Conservation (phyloP, 305 asterid species). For the Fraxinus angustifolia region DNA sequence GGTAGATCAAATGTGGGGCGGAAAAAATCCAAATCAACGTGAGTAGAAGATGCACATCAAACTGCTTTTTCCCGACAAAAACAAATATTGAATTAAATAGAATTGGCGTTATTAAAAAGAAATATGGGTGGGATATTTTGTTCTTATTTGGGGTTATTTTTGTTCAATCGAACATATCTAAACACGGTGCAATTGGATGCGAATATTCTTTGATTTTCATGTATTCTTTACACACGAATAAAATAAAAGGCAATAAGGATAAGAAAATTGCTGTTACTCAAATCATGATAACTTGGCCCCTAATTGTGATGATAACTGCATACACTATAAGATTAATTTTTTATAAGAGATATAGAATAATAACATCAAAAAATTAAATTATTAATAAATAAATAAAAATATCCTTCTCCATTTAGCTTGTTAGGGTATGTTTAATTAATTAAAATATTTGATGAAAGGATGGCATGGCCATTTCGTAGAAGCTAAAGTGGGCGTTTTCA, state of each 20-base stretch:
- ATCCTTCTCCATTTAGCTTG: background rate
- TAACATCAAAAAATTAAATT: background rate
- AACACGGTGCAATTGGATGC: background rate
- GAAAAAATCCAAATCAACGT: background rate
- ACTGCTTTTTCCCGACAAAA: background rate
- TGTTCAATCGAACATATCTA: background rate
- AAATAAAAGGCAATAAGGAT: background rate
- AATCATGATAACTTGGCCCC: background rate
- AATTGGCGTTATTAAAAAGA: background rate
- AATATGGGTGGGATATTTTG: background rate
- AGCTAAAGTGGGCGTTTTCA: background rate
- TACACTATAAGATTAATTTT: background rate
- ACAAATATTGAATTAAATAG: background rate
- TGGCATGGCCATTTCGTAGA: background rate
- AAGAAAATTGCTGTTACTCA: background rate
- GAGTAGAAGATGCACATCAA: background rate
- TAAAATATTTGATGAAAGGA: background rate
- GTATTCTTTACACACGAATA: background rate
- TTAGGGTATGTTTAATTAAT: background rate
- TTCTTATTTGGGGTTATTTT: background rate
- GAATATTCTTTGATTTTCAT: background rate
- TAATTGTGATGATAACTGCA: background rate
- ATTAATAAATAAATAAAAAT: background rate
- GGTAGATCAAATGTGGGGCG: background rate
- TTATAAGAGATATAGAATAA: background rate